phyloP scores from a whole-genome alignment of 371 early-diverging fungal genomes.

The Blastocladiella emersonii region DNA sequence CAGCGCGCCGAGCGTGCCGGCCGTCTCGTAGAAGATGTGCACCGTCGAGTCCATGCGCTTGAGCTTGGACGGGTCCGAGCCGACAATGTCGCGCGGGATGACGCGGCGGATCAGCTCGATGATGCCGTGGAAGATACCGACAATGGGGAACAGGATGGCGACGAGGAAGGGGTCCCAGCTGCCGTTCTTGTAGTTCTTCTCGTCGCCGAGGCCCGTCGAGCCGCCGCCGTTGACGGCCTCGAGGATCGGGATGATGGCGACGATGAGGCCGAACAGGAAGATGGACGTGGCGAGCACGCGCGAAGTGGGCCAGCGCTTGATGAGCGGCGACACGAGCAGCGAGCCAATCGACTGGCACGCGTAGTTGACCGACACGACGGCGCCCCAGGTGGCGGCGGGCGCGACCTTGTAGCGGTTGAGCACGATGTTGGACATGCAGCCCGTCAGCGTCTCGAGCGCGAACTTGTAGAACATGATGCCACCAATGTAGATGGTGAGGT shows the following conservation, averaged over 20 bases:
- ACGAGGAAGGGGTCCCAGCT: constrained; percentile 17
- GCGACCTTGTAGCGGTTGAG: constrained; percentile 14
- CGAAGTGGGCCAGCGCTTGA: no score
- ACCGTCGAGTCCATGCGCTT: constrained; percentile 34
- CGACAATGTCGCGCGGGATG: constrained; percentile 38
- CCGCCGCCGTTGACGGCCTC: constrained; percentile 36
- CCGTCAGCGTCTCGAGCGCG: constrained; percentile 16
- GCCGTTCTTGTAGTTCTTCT: constrained; percentile 9
- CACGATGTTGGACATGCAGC: constrained; percentile 12
- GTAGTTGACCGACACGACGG: constrained; percentile 9
- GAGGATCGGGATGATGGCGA: constrained; percentile 25
- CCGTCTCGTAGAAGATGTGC: constrained; percentile 35
- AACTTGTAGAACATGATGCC: constrained; percentile 37
- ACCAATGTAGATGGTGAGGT: constrained; percentile 24
- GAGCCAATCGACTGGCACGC: constrained; percentile 36
- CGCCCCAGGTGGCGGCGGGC: constrained; percentile 3
- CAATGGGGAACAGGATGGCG: constrained; percentile 22
- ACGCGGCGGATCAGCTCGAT: constrained; percentile 39
- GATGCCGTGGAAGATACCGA: constrained; percentile 33
- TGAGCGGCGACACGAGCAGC: no score
- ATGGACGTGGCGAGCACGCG: constrained; percentile 26
- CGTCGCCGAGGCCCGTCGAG: no score
- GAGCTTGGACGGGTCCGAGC: constrained; percentile 36
- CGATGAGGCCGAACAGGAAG: constrained; percentile 20
- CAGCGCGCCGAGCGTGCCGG: constrained; percentile 36